Evolutionary conservation across 169 alveolate genomes (phyloP).

Genomic region (Plasmodium fragile): DNA sequence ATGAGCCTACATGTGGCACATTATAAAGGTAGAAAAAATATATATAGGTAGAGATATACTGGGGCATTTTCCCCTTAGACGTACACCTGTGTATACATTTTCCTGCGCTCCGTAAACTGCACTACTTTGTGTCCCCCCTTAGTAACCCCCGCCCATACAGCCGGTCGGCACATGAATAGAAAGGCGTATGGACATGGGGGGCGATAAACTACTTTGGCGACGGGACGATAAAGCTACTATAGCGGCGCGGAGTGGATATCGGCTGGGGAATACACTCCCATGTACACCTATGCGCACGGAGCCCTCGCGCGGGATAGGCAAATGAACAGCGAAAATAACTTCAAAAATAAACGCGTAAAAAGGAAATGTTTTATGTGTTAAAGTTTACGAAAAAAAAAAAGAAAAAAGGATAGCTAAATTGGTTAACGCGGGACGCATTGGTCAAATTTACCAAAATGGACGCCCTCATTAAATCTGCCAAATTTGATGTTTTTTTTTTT

Average conservation of each 20-base stretch:
- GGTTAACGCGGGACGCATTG: neutral
- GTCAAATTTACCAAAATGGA: neutral
- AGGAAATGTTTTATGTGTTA: neutral
- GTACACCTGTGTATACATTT: neutral
- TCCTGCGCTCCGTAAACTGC: neutral
- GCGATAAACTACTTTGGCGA: neutral
- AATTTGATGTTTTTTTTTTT: neutral
- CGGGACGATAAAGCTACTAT: neutral
- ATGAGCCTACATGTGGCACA: neutral
- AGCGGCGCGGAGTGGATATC: neutral
- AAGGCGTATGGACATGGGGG: neutral
- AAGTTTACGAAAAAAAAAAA: neutral
- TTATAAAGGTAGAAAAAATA: no score
- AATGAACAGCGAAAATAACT: neutral
- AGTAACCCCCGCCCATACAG: neutral
- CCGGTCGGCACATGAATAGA: neutral
- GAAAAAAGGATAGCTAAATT: neutral
- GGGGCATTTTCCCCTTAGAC: neutral
- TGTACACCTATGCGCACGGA: neutral
- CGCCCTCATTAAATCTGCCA: neutral
- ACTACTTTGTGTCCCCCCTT: neutral
- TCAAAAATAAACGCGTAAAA: neutral
- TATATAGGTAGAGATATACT: no score
- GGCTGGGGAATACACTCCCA: neutral
- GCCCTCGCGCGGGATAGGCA: neutral